phyloP scores from a whole-genome alignment of 345 rosid species.

The Salix dunnii region DNA sequence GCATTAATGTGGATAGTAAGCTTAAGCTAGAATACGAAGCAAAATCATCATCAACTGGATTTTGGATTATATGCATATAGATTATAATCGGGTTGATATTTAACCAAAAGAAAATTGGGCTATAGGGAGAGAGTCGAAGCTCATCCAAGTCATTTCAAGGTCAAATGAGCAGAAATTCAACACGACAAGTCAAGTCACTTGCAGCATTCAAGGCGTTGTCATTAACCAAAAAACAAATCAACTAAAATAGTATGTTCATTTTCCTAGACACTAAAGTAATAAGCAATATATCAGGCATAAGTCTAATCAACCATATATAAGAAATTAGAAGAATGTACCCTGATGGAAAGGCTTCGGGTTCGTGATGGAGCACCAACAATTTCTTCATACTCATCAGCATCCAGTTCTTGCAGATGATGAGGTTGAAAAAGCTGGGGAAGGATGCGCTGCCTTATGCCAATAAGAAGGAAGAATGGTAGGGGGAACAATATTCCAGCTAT shows the following conservation, averaged over 20 bases:
- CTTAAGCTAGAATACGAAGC: not conserved
- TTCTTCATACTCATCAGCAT: conserved; percentile 76
- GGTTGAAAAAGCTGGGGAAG: conserved; percentile 64
- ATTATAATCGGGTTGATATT: too few species aligned
- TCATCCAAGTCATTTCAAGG: not conserved
- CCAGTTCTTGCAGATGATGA: conserved; percentile 61
- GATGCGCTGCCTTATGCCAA: conserved; percentile 55
- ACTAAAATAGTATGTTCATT: not conserved
- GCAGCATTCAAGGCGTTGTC: not conserved
- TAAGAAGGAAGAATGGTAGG: conserved; percentile 66
- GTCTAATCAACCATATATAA: not conserved
- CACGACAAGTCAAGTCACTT: not conserved
- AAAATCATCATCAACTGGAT: not conserved
- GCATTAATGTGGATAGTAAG: conserved; percentile 2
- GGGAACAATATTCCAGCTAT: conserved; percentile 74
- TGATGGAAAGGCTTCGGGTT: conserved; percentile 42
- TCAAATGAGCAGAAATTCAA: too few species aligned
- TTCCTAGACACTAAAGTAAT: not conserved
- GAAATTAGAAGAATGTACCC: conserved; percentile 23
- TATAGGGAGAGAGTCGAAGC: not conserved
- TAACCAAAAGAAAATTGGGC: not conserved
- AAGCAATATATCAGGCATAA: not conserved
- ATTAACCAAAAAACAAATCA: not conserved
- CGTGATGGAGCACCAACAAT: conserved; percentile 49
- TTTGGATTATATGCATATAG: not conserved